Evolutionary conservation across 2,329 filamentous ascomycete species (phyloP).

Genomic region (Aaosphaeria pasadenensis): DNA sequence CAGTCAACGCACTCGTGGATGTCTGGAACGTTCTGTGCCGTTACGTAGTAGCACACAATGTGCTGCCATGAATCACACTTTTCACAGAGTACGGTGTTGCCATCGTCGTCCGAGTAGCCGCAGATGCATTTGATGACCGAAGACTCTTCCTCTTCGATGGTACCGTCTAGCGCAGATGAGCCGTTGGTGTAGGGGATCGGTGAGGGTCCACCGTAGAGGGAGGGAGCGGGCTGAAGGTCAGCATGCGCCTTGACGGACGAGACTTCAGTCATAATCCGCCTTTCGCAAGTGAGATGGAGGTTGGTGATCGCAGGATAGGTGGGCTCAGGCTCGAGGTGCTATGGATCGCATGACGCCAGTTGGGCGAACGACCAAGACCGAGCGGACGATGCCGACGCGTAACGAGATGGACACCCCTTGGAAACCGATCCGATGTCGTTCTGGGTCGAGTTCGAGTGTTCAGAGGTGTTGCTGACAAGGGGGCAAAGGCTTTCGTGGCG

Average conservation of each 20-base stretch:
- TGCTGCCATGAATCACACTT: conserved; percentile 97
- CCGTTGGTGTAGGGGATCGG: conserved; percentile 34
- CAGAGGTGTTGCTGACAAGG: conserved; percentile 11
- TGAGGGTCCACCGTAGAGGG: conserved; percentile 27
- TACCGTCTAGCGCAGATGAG: conserved; percentile 31
- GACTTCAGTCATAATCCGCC: conserved; percentile 44
- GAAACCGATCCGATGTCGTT: conserved; percentile 12
- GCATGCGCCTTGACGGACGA: conserved; percentile 41
- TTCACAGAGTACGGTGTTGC: conserved; percentile 95
- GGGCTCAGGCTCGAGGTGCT: conserved; percentile 34
- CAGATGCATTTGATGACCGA: conserved; percentile 99
- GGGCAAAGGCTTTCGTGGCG: conserved; percentile 26
- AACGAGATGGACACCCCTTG: conserved; percentile 19
- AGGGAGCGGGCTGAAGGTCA: conserved; percentile 40
- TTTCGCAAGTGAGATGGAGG: conserved; percentile 15
- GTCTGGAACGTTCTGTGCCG: conserved; percentile 65
- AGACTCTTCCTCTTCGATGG: conserved; percentile 68
- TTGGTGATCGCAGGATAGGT: conserved; percentile 22
- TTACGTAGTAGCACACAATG: conserved; percentile 92
- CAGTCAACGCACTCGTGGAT: conserved; percentile 89
- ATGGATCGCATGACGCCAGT: conserved; percentile 43
- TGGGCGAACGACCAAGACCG: conserved; percentile 28
- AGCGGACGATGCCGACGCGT: conserved; percentile 20
- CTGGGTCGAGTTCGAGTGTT: conserved; percentile 8
- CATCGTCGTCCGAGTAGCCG: conserved; percentile 89